Percentiles rank a stretch among this genome's conserved stretches.
Evolutionary conservation across 2,329 filamentous ascomycete genomes (phyloP).

Genomic region (Phaeophleospora eucalypticola): DNA sequence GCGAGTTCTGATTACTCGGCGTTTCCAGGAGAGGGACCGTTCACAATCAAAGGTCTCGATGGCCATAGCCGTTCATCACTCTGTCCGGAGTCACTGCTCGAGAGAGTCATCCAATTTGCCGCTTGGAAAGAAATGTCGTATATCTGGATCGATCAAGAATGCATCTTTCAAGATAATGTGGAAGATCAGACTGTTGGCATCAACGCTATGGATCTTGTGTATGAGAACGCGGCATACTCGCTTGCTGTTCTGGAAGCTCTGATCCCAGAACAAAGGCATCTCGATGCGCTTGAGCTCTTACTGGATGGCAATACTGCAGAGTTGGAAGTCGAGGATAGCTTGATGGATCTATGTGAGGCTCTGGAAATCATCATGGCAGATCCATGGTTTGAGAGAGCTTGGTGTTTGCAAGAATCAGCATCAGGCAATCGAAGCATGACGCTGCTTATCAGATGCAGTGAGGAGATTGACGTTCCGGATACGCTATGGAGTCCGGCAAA

Average conservation of each 20-base stretch:
- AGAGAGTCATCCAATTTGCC: constrained; percentile 9
- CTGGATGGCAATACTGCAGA: constrained; percentile 1
- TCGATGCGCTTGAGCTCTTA: constrained; percentile 16
- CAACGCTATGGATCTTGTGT: constrained; percentile 18
- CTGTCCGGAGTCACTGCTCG: constrained; percentile 5
- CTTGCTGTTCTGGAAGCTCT: constrained; percentile 9
- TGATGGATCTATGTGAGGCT: constrained; percentile 4
- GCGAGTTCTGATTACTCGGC: not conserved
- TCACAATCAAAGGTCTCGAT: not conserved
- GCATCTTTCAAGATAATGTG: constrained; percentile 12
- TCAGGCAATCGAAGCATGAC: not conserved
- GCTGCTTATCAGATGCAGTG: not conserved
- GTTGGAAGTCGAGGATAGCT: not conserved
- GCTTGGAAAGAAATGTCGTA: constrained; percentile 3
- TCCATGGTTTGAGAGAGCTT: constrained; percentile 11
- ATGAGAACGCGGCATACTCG: constrained; percentile 7
- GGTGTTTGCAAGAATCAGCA: constrained; percentile 11
- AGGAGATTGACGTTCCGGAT: not conserved
- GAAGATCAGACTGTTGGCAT: constrained; percentile 10
- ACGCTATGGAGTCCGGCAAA: not conserved
- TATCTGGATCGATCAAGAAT: constrained; percentile 19
- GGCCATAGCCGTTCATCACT: not conserved
- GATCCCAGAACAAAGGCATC: constrained; percentile 20
- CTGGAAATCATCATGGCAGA: constrained; percentile 10
- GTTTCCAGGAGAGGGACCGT: not conserved